Evolutionary conservation across 768 basidiomycete species (phyloP), one percentile per base, ranked within the genome.

Genomic region (Boletus rufocinnamomeus): DNA sequence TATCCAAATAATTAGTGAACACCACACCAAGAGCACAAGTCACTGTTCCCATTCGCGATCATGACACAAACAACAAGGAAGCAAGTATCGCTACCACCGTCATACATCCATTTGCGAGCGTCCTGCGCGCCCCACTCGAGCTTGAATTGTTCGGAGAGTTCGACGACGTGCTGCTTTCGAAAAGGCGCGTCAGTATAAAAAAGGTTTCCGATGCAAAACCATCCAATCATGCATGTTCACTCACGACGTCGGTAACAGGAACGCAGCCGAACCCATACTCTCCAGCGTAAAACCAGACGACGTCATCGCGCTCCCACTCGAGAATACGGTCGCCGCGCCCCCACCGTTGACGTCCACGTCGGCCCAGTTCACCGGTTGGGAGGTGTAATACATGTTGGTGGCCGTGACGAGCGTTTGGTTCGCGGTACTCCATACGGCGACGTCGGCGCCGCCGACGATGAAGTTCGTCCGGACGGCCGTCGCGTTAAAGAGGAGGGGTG

Each of bases 381-480:
- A 64, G 4, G 70, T 66, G 49, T 82, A 77, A 52, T 82, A 79
- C 69, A 75, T 79, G 65, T 85, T 86, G 13, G 78, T 76, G 4
- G 77, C 83, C 21, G 84, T 70, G 6, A 84, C 71, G 38, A 86
- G 75, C 3, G 79, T 82, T 47, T 79, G 66, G 5, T 63, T 62
- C 16, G 75, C 71, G 4, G 79, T 69, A 1, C 70, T 77, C 84
- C 84, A 86, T 34, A 82, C 57, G 3, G 81, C 80, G n/a, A 81
- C 66, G 54, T 85, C 84, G 19, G 82, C 75, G 2, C 78, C 72
- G 8, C 75, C 56, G 2, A 73, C 52, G 2, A 78, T 76, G 32
- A 76, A 67, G 52, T 81, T 82, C 1, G 67, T 69, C 67, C 80
- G 78, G 2, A 69, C 66, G 7, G 79, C 76, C 2, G 67, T 50